Conservation (phyloP, 306 rosid genomes). For the Morella rubra region DNA sequence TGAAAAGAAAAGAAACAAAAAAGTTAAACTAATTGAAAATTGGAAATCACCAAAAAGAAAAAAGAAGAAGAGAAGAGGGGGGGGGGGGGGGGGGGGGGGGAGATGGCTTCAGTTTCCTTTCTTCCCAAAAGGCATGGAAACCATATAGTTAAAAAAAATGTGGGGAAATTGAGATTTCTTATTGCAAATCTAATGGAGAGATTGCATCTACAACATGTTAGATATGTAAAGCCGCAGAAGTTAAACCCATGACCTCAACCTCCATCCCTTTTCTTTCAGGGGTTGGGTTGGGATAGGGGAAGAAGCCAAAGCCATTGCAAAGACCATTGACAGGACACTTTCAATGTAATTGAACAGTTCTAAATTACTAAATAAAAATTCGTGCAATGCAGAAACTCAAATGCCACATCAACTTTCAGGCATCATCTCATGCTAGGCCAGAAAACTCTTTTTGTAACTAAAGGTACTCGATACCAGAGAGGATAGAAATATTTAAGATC, state of each 20-base stretch:
- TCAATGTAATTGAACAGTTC: neutral
- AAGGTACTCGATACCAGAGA: neutral
- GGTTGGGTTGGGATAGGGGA: neutral
- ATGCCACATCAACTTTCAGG: neutral
- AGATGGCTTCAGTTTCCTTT: constrained; percentile 15
- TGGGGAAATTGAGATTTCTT: neutral
- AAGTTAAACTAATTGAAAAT: constrained; percentile 20
- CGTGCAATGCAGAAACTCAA: neutral
- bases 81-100: constrained; percentile 5
- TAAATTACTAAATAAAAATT: neutral
- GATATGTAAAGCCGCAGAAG: neutral
- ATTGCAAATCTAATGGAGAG: constrained; percentile 14
- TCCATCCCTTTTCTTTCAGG: neutral
- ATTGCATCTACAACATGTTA: constrained; percentile 8
- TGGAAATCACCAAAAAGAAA: neutral
- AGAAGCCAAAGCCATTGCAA: neutral
- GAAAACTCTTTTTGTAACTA: neutral
- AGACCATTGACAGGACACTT: neutral
- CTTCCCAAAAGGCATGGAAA: constrained; percentile 4
- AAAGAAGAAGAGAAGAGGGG: constrained; percentile 9
- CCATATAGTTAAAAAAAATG: neutral
- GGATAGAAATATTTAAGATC: neutral
- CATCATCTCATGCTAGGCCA: neutral
- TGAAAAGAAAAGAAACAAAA: constrained; percentile 26
- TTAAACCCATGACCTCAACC: neutral